These are phyloP conservation scores for Podospora pseudocomata DNA, from an alignment of 495 filamentous ascomycete species.

Conservation along the genomic window DNA sequence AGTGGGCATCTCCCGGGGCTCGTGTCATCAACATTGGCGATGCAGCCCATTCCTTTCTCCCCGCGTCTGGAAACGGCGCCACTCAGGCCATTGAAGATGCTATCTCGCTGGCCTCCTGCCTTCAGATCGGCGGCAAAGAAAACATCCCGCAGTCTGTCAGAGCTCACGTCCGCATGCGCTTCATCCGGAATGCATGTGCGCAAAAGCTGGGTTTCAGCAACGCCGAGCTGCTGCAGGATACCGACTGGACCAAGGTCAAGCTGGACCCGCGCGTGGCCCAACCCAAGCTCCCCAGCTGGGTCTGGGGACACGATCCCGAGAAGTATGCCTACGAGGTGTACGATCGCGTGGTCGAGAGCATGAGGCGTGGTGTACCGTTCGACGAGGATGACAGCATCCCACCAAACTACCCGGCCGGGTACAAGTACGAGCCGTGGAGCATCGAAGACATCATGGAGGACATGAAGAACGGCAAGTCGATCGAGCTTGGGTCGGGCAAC, in stretches of 20 bases:
- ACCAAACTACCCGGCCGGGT: slow-evolving; percentile 43
- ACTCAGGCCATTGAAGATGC: slow-evolving; percentile 71
- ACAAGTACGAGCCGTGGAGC: slow-evolving; percentile 46
- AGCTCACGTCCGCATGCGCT: slow-evolving; percentile 50
- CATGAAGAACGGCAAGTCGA: slow-evolving; percentile 32
- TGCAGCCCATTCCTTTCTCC: slow-evolving; percentile 66
- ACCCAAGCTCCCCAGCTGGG: slow-evolving; percentile 52
- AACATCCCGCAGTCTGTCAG: slow-evolving; percentile 51
- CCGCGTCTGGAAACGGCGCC: slow-evolving; percentile 62
- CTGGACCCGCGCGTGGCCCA: slow-evolving; percentile 49
- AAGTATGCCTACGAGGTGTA: slow-evolving; percentile 54
- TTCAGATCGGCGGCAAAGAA: slow-evolving; percentile 58
- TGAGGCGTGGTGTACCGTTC: slow-evolving; percentile 38
- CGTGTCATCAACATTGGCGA: slow-evolving; percentile 63
- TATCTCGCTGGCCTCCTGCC: slow-evolving; percentile 57
- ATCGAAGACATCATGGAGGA: slow-evolving; percentile 43
- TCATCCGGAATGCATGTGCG: slow-evolving; percentile 53
- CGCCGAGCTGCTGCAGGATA: slow-evolving; percentile 53
- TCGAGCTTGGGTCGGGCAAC: slow-evolving; percentile 38
- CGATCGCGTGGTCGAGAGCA: slow-evolving; percentile 39
- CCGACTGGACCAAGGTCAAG: slow-evolving; percentile 55
- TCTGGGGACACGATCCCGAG: slow-evolving; percentile 56
- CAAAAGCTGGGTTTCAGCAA: slow-evolving; percentile 57
- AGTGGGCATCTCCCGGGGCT: slow-evolving; percentile 59
- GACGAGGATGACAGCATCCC: slow-evolving; percentile 39